Evolutionary conservation across 1,139 yeast species (phyloP).

Genomic region (Saccharomycopsis phalli): DNA sequence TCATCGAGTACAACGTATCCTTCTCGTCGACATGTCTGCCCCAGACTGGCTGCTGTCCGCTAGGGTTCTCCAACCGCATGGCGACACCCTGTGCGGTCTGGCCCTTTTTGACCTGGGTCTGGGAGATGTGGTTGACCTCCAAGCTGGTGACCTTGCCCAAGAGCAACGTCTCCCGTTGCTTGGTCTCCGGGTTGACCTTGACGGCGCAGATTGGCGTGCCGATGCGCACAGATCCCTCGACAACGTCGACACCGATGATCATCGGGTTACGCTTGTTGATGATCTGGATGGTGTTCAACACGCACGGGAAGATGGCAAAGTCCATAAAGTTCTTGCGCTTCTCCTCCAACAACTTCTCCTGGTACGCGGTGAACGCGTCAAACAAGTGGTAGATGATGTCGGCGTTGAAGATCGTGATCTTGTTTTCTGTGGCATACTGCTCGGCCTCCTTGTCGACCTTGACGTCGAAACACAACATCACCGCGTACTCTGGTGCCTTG

Average conservation of each 20-base stretch:
- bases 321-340: constrained; percentile 86
- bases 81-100: constrained; percentile 98
- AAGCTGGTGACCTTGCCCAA: constrained; percentile 82
- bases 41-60: constrained; percentile 93
- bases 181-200: constrained; percentile 77
- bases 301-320: constrained; percentile 92
- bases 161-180: constrained; percentile 60
- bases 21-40: constrained; percentile 97
- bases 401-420: constrained; percentile 86
- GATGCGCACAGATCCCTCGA: constrained; percentile 78
- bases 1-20: constrained; percentile 80
- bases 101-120: constrained; percentile 77
- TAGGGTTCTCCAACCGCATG: constrained; percentile 89
- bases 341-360: constrained; percentile 74
- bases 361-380: constrained; percentile 91
- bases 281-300: constrained; percentile 85
- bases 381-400: constrained; percentile 94
- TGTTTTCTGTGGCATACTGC: constrained; percentile 91
- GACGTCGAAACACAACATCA: constrained; percentile 97
- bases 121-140: constrained; percentile 90
- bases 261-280: constrained; percentile 98
- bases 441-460: constrained; percentile 97
- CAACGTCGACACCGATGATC: constrained; percentile 97
- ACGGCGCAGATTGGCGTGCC: constrained; percentile 98
- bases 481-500: constrained; percentile 89